Evolutionary conservation across 257 asterid genomes (phyloP).

Genomic region (Linderniella brevidens): DNA sequence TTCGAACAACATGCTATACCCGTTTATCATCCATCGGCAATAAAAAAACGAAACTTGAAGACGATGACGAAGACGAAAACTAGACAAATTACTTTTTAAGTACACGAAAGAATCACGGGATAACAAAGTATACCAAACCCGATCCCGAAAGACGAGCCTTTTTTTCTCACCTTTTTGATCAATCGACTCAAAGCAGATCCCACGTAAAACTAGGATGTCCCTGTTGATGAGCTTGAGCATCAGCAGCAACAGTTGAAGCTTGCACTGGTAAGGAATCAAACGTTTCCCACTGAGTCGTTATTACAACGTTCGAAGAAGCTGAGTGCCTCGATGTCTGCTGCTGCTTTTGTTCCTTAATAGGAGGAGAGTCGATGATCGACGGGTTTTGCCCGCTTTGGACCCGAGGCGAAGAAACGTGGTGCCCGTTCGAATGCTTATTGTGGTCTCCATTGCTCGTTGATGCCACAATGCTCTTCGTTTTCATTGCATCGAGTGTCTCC

Average conservation of each 20-base stretch:
- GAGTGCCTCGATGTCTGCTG: constrained; percentile 24
- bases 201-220: too few species aligned
- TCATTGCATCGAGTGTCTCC: constrained; percentile 42
- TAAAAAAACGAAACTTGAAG: too few species aligned
- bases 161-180: constrained; percentile 9
- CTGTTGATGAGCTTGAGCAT: constrained; percentile 8
- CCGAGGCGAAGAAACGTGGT: neutral
- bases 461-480: constrained; percentile 21
- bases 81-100: too few species aligned
- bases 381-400: constrained; percentile 25
- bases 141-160: too few species aligned
- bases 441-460: constrained; percentile 24
- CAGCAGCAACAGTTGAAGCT: constrained; percentile 20
- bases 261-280: too few species aligned
- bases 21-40: too few species aligned
- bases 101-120: too few species aligned
- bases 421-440: constrained; percentile 14
- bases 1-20: too few species aligned
- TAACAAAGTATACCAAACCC: too few species aligned
- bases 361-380: constrained; percentile 11
- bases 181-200: too few species aligned
- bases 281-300: constrained; percentile 41
- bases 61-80: too few species aligned
- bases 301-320: constrained; percentile 35
- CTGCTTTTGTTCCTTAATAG: constrained; percentile 17